Evolutionary conservation across 768 basidiomycete genomes (phyloP).

Genomic region (Ephemerocybe angulata): DNA sequence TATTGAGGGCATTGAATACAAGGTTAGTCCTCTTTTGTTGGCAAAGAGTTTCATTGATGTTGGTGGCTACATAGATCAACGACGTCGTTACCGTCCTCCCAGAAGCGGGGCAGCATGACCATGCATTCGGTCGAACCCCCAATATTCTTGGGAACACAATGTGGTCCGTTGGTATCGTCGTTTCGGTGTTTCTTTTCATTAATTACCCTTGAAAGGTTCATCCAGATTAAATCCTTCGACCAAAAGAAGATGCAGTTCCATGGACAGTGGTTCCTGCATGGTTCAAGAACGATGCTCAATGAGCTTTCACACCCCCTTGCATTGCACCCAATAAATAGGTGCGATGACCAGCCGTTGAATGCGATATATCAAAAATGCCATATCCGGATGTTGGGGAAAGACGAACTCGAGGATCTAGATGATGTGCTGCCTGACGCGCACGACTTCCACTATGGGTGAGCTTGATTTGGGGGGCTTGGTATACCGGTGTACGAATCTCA

Average conservation of each 20-base stretch:
- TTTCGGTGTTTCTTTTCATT: background rate
- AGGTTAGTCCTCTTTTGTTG: conserved; percentile 33
- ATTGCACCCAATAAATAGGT: conserved; percentile 52
- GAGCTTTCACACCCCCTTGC: conserved; percentile 62
- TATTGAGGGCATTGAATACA: conserved; percentile 58
- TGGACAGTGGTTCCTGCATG: conserved; percentile 69
- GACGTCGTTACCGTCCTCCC: conserved; percentile 63
- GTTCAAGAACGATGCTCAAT: conserved; percentile 61
- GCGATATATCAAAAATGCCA: conserved; percentile 60
- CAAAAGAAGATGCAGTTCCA: conserved; percentile 43
- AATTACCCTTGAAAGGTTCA: conserved; percentile 56
- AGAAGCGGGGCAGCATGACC: conserved; percentile 40
- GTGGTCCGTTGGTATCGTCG: conserved; percentile 47
- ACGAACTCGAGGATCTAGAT: conserved; percentile 47
- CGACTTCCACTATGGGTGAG: conserved; percentile 59
- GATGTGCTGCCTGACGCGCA: conserved; percentile 35
- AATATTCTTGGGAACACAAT: conserved; percentile 55
- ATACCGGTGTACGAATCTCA: no score
- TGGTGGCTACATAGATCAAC: conserved; percentile 42
- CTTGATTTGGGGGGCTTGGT: no score
- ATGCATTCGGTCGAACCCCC: conserved; percentile 45
- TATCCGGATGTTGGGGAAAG: conserved; percentile 36
- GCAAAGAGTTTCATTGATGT: background rate
- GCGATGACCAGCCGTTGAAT: conserved; percentile 51
- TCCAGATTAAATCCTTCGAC: conserved; percentile 62